These are phyloP conservation scores for Pugionium cornutum DNA, from an alignment of 345 rosid species.

Conservation along the genomic window DNA sequence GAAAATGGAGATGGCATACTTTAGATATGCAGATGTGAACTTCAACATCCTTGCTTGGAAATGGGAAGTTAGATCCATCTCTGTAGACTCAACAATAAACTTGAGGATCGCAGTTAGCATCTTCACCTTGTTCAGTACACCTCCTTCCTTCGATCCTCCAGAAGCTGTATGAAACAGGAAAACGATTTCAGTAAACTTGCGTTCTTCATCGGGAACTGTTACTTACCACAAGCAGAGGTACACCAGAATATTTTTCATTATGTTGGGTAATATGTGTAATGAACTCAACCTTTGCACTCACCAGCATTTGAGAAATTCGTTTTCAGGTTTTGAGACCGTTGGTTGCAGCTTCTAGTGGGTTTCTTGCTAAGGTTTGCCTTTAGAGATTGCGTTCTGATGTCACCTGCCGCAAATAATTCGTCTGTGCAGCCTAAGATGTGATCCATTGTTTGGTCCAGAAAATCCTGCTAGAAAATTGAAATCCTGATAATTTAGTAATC, in stretches of 20 bases:
- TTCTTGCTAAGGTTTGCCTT: conserved; percentile 35
- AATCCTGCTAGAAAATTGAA: conserved; percentile 39
- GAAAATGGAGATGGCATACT: conserved; percentile 45
- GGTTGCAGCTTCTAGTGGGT: not conserved
- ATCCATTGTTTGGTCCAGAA: conserved; percentile 57
- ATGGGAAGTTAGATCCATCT: conserved; percentile 54
- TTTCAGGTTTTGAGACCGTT: not conserved
- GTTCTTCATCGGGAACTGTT: conserved; percentile 2
- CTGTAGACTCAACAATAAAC: conserved; percentile 61
- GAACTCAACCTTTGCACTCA: conserved; percentile 39
- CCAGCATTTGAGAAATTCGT: conserved; percentile 44
- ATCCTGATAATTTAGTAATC: conserved; percentile 16
- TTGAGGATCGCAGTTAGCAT: conserved; percentile 68
- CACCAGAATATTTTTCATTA: conserved; percentile 11
- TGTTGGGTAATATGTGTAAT: conserved; percentile 14
- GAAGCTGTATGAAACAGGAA: conserved; percentile 43
- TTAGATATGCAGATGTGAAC: conserved; percentile 58
- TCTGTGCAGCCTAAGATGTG: conserved; percentile 67
- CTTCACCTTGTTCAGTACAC: conserved; percentile 50
- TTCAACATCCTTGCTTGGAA: conserved; percentile 49
- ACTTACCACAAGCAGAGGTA: conserved; percentile 7
- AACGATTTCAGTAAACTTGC: conserved; percentile 9
- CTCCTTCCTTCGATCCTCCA: conserved; percentile 38
- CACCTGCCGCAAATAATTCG: conserved; percentile 52
- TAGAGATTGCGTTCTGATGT: conserved; percentile 30